Percentiles rank a stretch among this genome's conserved stretches.
These are phyloP conservation scores for Hypoxylon rubiginosum DNA, from an alignment of 2,329 filamentous ascomycete species.

Conservation along the genomic window DNA sequence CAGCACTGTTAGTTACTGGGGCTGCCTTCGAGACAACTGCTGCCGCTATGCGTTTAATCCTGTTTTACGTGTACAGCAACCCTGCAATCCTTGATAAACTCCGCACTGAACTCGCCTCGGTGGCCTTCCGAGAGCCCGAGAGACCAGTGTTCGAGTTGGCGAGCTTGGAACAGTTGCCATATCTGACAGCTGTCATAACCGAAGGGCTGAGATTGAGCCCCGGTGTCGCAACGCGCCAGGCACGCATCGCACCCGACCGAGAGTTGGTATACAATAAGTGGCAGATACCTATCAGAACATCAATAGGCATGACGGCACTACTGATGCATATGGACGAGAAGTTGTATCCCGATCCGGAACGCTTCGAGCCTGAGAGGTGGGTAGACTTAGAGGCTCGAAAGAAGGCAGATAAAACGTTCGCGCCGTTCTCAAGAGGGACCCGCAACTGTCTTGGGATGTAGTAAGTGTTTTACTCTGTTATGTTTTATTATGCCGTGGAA, in stretches of 20 bases:
- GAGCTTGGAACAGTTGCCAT: conserved; percentile 48
- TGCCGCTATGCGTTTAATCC: not conserved
- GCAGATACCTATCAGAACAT: conserved; percentile 47
- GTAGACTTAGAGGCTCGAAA: conserved; percentile 29
- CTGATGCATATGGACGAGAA: conserved; percentile 46
- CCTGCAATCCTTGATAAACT: conserved; percentile 11
- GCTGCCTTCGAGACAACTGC: conserved; percentile 20
- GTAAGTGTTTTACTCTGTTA: conserved; percentile 30
- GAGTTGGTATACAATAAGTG: conserved; percentile 44
- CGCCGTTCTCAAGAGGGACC: conserved; percentile 45
- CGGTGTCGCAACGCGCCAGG: conserved; percentile 55
- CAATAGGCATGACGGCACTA: conserved; percentile 47
- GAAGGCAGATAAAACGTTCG: conserved; percentile 40
- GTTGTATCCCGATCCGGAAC: conserved; percentile 38
- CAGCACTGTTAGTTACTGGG: conserved; percentile 3
- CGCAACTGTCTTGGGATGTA: conserved; percentile 48
- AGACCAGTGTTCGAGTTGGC: conserved; percentile 7
- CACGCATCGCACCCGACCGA: conserved; percentile 56
- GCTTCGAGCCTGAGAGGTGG: conserved; percentile 51
- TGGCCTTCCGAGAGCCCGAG: not conserved
- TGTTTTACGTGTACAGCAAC: conserved; percentile 14
- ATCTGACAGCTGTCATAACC: conserved; percentile 60
- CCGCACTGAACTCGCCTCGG: conserved; percentile 21
- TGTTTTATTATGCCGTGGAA: not conserved
- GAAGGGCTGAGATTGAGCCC: conserved; percentile 62